phyloP scores from a whole-genome alignment of 1,139 yeast species.

The Pichia sp. region DNA sequence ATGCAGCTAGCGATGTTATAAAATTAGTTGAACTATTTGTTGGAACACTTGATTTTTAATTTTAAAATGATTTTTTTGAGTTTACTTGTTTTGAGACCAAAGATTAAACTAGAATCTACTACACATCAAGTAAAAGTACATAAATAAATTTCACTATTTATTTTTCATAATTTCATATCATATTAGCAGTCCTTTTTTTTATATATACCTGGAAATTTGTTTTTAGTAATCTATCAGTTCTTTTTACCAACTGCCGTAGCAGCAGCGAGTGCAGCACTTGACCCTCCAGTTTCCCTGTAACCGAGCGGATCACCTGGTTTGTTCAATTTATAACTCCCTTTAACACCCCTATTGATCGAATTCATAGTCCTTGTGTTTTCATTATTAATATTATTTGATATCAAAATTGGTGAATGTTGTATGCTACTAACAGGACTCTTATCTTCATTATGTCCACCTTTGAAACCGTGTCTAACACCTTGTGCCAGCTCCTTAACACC shows the following conservation, averaged over 20 bases:
- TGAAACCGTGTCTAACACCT: neutral
- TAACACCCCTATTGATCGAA: neutral
- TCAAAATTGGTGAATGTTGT: neutral
- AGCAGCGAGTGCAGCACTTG: slow-evolving; percentile 22
- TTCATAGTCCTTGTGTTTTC: neutral
- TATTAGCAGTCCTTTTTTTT: neutral
- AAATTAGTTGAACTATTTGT: slow-evolving; percentile 59
- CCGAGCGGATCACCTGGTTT: neutral
- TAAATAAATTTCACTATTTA: neutral
- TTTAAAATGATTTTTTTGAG: too few relatives aligned
- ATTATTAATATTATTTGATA: neutral
- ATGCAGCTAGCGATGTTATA: slow-evolving; percentile 78
- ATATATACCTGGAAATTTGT: neutral
- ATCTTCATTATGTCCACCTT: neutral
- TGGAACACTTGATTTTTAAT: slow-evolving; percentile 27
- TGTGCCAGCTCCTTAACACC: neutral
- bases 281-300: slow-evolving; percentile 2
- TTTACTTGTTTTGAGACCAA: neutral
- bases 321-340: neutral
- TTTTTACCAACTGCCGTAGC: slow-evolving; percentile 18
- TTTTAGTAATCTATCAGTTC: neutral
- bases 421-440: neutral
- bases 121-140: too few relatives aligned
- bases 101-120: neutral
- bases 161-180: neutral